Percentiles rank a stretch among this genome's conserved stretches.
phyloP scores from a whole-genome alignment of 2,329 filamentous ascomycete genomes.

The Lasiodiplodia theobromae region DNA sequence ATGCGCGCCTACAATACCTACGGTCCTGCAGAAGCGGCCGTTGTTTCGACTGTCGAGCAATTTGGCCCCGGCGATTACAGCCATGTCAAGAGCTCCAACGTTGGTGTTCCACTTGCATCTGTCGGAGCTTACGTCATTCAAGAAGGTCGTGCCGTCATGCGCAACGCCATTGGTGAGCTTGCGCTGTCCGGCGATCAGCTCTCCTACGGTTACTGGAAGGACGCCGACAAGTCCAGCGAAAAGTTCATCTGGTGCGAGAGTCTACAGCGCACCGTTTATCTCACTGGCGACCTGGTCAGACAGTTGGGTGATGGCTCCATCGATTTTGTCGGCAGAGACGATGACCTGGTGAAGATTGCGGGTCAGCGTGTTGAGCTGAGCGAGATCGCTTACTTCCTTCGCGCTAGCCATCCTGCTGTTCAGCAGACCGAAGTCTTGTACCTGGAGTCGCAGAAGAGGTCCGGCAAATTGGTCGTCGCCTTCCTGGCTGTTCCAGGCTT shows the following conservation, averaged over 20 bases:
- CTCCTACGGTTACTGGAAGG: slow-evolving; percentile 44
- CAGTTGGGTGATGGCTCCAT: slow-evolving; percentile 31
- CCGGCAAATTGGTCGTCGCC: slow-evolving; percentile 39
- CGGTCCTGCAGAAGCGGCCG: slow-evolving; percentile 49
- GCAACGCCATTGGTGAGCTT: slow-evolving; percentile 43
- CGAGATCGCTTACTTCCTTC: slow-evolving; percentile 31
- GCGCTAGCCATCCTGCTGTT: slow-evolving; percentile 16
- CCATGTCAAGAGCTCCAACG: slow-evolving; percentile 38
- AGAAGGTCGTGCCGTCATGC: slow-evolving; percentile 35
- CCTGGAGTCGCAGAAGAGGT: slow-evolving; percentile 23
- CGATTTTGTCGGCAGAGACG: slow-evolving; percentile 32
- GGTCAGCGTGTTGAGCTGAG: slow-evolving; percentile 32
- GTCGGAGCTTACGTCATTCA: slow-evolving; percentile 30
- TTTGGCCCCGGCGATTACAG: slow-evolving; percentile 35
- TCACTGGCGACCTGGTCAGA: slow-evolving; percentile 33
- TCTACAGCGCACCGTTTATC: slow-evolving; percentile 28
- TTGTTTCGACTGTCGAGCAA: slow-evolving; percentile 40
- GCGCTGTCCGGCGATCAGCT: slow-evolving; percentile 47
- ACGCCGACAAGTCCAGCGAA: slow-evolving; percentile 39
- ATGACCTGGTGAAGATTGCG: slow-evolving; percentile 33
- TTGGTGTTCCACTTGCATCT: slow-evolving; percentile 43
- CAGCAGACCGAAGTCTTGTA: slow-evolving; percentile 26
- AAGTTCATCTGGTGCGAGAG: slow-evolving; percentile 42
- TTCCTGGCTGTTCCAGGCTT: slow-evolving; percentile 40
- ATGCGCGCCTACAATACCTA: slow-evolving; percentile 50